phyloP scores from a whole-genome alignment of 805 yeast species.

The Hermanozyma aechmeae region DNA sequence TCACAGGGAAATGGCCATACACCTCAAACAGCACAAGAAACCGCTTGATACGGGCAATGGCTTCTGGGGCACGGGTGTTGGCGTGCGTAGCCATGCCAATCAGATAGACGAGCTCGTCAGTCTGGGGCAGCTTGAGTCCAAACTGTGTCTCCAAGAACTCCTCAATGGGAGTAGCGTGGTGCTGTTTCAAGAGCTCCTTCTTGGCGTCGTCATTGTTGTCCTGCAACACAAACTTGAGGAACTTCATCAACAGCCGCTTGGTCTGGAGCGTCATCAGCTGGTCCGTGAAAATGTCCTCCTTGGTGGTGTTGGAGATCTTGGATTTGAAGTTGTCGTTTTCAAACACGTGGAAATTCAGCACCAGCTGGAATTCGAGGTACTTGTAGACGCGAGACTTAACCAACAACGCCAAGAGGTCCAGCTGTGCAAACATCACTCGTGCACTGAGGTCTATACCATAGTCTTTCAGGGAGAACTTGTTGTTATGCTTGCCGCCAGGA shows the following conservation, averaged over 20 bases:
- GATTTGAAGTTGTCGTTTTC: slow-evolving; percentile 81
- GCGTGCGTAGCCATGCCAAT: slow-evolving; percentile 68
- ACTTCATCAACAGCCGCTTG: slow-evolving; percentile 82
- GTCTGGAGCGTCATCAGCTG: slow-evolving; percentile 65
- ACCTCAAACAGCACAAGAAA: slow-evolving; percentile 80
- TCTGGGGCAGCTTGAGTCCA: slow-evolving; percentile 64
- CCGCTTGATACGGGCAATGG: slow-evolving; percentile 72
- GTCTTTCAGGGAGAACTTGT: slow-evolving; percentile 50
- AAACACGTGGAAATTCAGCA: slow-evolving; percentile 85
- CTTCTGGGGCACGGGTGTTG: slow-evolving; percentile 59
- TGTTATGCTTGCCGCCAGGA: slow-evolving; percentile 45
- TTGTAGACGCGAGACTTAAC: slow-evolving; percentile 81
- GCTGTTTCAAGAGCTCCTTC: slow-evolving; percentile 46
- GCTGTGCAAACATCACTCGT: slow-evolving; percentile 77
- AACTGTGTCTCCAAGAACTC: slow-evolving; percentile 56
- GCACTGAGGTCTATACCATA: slow-evolving; percentile 88
- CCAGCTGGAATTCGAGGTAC: slow-evolving; percentile 85
- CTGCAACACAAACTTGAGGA: slow-evolving; percentile 72
- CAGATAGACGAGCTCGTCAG: slow-evolving; percentile 75
- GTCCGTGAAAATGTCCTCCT: slow-evolving; percentile 90
- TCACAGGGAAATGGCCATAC: slow-evolving; percentile 89
- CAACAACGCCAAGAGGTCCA: slow-evolving; percentile 74
- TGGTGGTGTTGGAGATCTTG: slow-evolving; percentile 67
- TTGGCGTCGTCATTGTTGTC: slow-evolving; percentile 52
- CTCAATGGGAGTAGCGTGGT: slow-evolving; percentile 46